A percentile compares a stretch with the other conserved stretches of the same genome.
These are phyloP conservation scores for Coprinellus aureogranulatus DNA, from an alignment of 768 basidiomycete species.

Conservation along the genomic window DNA sequence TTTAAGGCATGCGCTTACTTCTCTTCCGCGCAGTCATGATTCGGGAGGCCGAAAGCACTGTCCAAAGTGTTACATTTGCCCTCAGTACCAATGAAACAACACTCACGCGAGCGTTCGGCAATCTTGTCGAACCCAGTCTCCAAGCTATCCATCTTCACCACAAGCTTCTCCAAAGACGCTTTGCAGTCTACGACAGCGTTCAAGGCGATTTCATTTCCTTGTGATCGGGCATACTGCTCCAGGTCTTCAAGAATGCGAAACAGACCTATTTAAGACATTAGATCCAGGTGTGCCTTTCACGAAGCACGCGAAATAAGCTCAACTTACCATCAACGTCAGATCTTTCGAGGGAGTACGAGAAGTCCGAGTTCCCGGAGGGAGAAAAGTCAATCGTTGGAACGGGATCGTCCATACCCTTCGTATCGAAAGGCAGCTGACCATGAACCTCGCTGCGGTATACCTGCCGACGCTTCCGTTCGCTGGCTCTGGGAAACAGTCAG, in stretches of 20 bases:
- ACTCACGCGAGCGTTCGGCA: conserved; percentile 79
- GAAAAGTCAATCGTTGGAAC: conserved; percentile 81
- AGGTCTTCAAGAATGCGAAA: conserved; percentile 64
- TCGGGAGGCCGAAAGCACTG: conserved; percentile 77
- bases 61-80: conserved; percentile 7
- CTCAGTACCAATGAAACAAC: conserved; percentile 6
- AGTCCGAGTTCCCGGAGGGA: conserved; percentile 61
- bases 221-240: conserved; percentile 51
- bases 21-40: conserved; percentile 66
- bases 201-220: conserved; percentile 44
- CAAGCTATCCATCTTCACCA: conserved; percentile 75
- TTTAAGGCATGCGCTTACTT: conserved; percentile 45
- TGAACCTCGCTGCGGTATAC: conserved; percentile 83
- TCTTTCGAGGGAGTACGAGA: conserved; percentile 64
- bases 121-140: conserved; percentile 83
- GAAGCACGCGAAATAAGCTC: conserved; percentile 2
- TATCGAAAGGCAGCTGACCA: conserved; percentile 85
- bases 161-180: conserved; percentile 60
- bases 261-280: conserved; percentile 41
- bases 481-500: conserved; percentile 42
- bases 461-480: conserved; percentile 79
- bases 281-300: conserved; percentile 10
- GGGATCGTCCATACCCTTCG: conserved; percentile 75
- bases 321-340: conserved; percentile 71
- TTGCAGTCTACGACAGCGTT: conserved; percentile 63